Base-by-base conservation (phyloP, 2,329 filamentous ascomycete species). In the Penicillium brevicompactum region DNA sequence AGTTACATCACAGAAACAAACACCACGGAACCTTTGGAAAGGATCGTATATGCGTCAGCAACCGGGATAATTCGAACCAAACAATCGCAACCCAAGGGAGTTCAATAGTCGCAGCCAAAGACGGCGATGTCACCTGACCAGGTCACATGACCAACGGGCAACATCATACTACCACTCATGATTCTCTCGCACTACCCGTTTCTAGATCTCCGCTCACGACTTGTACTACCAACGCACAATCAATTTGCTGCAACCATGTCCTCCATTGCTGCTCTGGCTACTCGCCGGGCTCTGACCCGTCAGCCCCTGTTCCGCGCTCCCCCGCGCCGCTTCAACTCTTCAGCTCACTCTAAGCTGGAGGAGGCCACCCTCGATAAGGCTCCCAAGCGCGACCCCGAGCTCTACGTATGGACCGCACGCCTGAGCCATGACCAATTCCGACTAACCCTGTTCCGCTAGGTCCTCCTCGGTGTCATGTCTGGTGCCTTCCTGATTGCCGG, bases 391-490 rank as follows among this genome's bases (percentile, higher is more conserved):
- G 87, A 91, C 74, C 88, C 88, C 56, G 88, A 91, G 79, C 86
- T 90, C 72, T 89, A 88, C 74, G 87, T 90, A 84, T 65, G 84
- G 11, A 57, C 32, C 24, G 55, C 55, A 55, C 45, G 61, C 53
- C 32, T 60, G 55, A 51, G 40, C 16, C 7, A 30, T 21, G 3
- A 32, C 34, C 43, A 32, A 56, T n/a, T 55, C 21, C 34, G 31
- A 51, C 63, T 66, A 62, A 70, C 55, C 44, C 3, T 48, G 3
- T 48, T 8, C 1, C 22, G 56, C 46, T 70, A 97, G 94, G 87
- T 97, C 71, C 89, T 99, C 64, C 85, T 92, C 62, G 90, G 86
- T 72, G 87, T 97, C 75, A 96, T 97, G 91, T 87, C 89, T 69
- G 87, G 88, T 74, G 89, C 91, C 69, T 89, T 97, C 72, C 87